phyloP scores from a whole-genome alignment of 1,139 yeast species.

The Lodderomyces orthopsilosis region DNA sequence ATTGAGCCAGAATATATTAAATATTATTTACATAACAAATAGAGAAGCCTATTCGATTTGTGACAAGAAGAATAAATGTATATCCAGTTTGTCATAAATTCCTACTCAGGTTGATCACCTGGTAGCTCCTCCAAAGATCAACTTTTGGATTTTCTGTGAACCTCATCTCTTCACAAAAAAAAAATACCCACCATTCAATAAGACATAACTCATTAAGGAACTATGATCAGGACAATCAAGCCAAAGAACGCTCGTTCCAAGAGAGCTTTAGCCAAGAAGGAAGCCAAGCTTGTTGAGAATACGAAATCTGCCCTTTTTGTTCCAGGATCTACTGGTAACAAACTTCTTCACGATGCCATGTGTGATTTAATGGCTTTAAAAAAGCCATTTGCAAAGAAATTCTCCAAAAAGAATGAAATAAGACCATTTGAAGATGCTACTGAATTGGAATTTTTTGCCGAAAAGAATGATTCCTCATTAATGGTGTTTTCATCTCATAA shows the following conservation, averaged over 20 bases:
- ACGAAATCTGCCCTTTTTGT: slow-evolving; percentile 86
- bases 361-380: slow-evolving; percentile 87
- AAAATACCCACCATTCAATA: neutral
- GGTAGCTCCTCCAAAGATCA: neutral
- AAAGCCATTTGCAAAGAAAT: slow-evolving; percentile 87
- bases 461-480: slow-evolving; percentile 88
- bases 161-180: neutral
- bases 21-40: too few relatives aligned
- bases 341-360: slow-evolving; percentile 83
- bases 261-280: slow-evolving; percentile 87
- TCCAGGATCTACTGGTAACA: slow-evolving; percentile 82
- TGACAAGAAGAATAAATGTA: too few relatives aligned
- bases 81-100: too few relatives aligned
- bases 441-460: slow-evolving; percentile 85
- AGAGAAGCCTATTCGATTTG: too few relatives aligned
- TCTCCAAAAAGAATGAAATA: slow-evolving; percentile 81
- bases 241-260: slow-evolving; percentile 97
- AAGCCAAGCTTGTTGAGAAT: slow-evolving; percentile 86
- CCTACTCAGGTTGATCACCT: neutral
- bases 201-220: neutral
- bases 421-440: slow-evolving; percentile 93
- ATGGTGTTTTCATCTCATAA: slow-evolving; percentile 79
- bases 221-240: slow-evolving; percentile 64
- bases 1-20: too few relatives aligned
- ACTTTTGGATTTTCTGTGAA: too few relatives aligned